Conservation (phyloP, 192 early-diverging fungal genomes). For the Linnemannia elongata region DNA sequence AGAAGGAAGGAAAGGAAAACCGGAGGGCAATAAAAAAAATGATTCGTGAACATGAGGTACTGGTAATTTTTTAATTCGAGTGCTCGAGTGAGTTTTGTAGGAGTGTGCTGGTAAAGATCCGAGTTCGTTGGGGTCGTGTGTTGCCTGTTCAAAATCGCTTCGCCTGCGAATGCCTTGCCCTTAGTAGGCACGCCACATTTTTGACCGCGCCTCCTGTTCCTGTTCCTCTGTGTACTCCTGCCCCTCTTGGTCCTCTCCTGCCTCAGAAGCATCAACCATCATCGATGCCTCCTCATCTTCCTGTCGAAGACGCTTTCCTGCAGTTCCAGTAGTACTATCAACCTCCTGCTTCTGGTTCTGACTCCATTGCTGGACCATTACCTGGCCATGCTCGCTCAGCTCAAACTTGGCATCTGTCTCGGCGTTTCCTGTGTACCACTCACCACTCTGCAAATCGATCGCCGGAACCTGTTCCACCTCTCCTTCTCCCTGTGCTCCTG, state of each 20-base stretch:
- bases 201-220: slow-evolving; percentile 45
- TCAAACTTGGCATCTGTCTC: slow-evolving; percentile 51
- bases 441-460: slow-evolving; percentile 48
- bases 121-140: background rate
- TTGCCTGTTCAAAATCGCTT: background rate
- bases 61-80: background rate
- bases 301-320: slow-evolving; percentile 22
- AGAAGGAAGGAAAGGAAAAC: slow-evolving; percentile 6
- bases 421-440: slow-evolving; percentile 49
- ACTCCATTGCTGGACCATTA: slow-evolving; percentile 41
- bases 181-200: slow-evolving; percentile 52
- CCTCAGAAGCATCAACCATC: background rate
- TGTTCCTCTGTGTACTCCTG: slow-evolving; percentile 44
- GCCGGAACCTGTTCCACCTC: slow-evolving; percentile 24
- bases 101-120: background rate
- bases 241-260: background rate
- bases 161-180: background rate
- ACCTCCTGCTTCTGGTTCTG: slow-evolving; percentile 13
- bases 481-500: slow-evolving; percentile 2
- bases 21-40: background rate
- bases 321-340: background rate
- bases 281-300: slow-evolving; percentile 6
- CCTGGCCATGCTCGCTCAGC: slow-evolving; percentile 55
- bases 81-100: background rate
- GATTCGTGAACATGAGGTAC: background rate